Evolutionary conservation across 495 filamentous ascomycete species (phyloP).

Genomic region (Neurospora africana): DNA sequence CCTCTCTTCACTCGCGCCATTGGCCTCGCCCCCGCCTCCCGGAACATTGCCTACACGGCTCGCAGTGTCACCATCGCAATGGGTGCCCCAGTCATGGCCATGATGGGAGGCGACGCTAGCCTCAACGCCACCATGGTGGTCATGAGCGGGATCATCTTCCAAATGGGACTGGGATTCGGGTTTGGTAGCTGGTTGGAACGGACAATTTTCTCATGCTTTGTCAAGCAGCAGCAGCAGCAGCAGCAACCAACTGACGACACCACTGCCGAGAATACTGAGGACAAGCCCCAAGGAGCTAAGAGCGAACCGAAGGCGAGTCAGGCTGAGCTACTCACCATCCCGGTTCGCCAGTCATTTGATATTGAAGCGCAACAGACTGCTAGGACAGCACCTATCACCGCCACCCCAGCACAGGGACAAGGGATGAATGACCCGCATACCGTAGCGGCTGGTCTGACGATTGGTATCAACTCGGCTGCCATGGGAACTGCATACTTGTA

Average conservation of each 20-base stretch:
- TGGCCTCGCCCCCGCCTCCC: slow-evolving; percentile 17
- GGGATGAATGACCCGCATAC: slow-evolving; percentile 15
- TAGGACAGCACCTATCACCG: neutral
- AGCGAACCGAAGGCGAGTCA: neutral
- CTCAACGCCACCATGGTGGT: slow-evolving; percentile 37
- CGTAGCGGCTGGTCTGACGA: slow-evolving; percentile 33
- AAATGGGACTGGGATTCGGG: slow-evolving; percentile 28
- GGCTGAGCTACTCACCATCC: neutral
- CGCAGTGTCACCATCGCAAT: slow-evolving; percentile 35
- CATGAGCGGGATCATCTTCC: slow-evolving; percentile 34
- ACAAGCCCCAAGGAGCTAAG: neutral
- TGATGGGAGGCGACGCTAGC: slow-evolving; percentile 28
- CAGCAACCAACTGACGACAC: neutral
- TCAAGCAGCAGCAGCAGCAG: neutral
- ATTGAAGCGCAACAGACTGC: neutral
- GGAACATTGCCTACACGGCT: slow-evolving; percentile 33
- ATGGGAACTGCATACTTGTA: slow-evolving; percentile 42
- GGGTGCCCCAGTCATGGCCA: slow-evolving; percentile 27
- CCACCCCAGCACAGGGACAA: neutral
- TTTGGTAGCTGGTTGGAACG: slow-evolving; percentile 27
- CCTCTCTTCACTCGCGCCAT: slow-evolving; percentile 25
- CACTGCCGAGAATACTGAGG: neutral
- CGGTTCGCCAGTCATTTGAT: neutral
- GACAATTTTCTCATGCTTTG: slow-evolving; percentile 1
- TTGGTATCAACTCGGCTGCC: slow-evolving; percentile 40